Percentiles rank a stretch among this genome's conserved stretches.
phyloP scores from a whole-genome alignment of 2,329 filamentous ascomycete species.

The Elsinoe batatas region DNA sequence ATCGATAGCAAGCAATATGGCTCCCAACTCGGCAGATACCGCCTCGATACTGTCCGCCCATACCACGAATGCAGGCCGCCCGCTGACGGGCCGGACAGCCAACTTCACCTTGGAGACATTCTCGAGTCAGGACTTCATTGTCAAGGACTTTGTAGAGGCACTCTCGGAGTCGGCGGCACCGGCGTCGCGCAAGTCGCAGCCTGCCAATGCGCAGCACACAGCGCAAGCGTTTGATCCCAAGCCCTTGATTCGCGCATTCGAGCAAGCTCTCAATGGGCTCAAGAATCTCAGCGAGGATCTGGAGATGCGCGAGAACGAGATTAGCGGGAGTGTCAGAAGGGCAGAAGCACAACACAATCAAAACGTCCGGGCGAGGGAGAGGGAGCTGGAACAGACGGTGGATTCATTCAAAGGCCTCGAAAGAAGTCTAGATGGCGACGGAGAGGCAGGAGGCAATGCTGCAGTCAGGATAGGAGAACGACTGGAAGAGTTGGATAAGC shows the following conservation, averaged over 20 bases:
- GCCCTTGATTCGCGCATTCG: conserved; percentile 90
- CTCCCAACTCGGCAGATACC: conserved; percentile 30
- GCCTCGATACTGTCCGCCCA: conserved; percentile 32
- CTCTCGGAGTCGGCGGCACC: conserved; percentile 78
- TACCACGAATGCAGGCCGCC: conserved; percentile 21
- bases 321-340: conserved; percentile 77
- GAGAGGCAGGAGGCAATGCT: conserved; percentile 63
- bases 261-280: conserved; percentile 61
- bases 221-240: conserved; percentile 71
- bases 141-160: conserved; percentile 92
- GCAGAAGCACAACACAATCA: conserved; percentile 88
- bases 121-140: conserved; percentile 70
- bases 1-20: background rate
- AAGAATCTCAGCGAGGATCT: conserved; percentile 69
- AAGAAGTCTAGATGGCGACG: conserved; percentile 53
- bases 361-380: conserved; percentile 76
- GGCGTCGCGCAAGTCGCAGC: conserved; percentile 67
- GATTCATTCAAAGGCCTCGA: conserved; percentile 86
- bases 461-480: conserved; percentile 92
- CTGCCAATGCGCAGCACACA: conserved; percentile 28
- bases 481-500: conserved; percentile 87
- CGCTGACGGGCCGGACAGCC: conserved; percentile 26
- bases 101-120: conserved; percentile 73
- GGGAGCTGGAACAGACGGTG: conserved; percentile 86
- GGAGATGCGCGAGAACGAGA: conserved; percentile 80